Evolutionary conservation across 1,139 yeast genomes (phyloP).

Genomic region (Yamadazyma mexicana): DNA sequence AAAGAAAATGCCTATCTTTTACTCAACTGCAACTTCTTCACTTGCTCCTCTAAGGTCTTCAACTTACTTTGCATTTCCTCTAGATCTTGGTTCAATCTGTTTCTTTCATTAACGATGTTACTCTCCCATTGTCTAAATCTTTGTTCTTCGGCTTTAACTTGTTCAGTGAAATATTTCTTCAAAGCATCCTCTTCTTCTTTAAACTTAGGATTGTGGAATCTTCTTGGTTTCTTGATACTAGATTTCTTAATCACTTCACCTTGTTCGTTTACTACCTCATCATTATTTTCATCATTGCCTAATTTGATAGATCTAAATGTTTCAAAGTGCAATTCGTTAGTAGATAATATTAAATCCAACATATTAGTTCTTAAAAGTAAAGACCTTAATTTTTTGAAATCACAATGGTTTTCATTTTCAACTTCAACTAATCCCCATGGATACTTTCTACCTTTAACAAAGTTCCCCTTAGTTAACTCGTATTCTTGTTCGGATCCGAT

Average conservation of each 20-base stretch:
- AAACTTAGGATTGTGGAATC: conserved; percentile 82
- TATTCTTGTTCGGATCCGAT: conserved; percentile 90
- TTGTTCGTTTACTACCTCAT: conserved; percentile 34
- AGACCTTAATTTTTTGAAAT: conserved; percentile 87
- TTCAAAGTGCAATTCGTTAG: conserved; percentile 93
- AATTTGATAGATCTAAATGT: conserved; percentile 81
- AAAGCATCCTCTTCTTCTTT: conserved; percentile 94
- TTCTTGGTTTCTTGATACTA: conserved; percentile 47
- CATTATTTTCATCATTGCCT: conserved; percentile 54
- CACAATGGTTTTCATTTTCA: conserved; percentile 94
- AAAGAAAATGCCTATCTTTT: conserved; percentile 24
- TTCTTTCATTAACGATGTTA: conserved; percentile 90
- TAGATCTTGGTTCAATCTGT: conserved; percentile 88
- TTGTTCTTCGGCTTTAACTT: conserved; percentile 94
- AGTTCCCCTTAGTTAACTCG: conserved; percentile 71
- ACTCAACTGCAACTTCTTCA: conserved; percentile 62
- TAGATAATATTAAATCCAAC: conserved; percentile 83
- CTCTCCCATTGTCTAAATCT: conserved; percentile 98
- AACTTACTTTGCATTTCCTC: conserved; percentile 81
- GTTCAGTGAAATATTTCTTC: conserved; percentile 96
- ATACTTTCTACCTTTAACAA: conserved; percentile 87
- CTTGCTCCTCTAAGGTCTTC: conserved; percentile 71
- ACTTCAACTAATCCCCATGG: conserved; percentile 99
- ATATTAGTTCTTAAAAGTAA: conserved; percentile 87
- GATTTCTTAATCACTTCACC: conserved; percentile 37